Conservation (phyloP, 208 protist genomes). For the Leishmania gerbilli region DNA sequence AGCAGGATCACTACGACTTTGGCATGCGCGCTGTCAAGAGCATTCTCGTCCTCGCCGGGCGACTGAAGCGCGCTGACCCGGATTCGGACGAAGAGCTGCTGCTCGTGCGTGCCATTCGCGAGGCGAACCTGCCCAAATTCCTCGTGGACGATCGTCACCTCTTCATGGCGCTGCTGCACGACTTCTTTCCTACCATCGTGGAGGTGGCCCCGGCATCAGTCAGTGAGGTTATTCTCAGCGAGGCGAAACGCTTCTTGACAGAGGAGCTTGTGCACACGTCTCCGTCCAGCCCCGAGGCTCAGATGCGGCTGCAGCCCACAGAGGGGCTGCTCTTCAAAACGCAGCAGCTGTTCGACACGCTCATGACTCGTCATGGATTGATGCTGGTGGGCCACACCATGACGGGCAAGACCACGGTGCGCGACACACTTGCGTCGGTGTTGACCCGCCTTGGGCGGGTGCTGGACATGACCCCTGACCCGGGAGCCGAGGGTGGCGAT, state of each 20-base stretch:
- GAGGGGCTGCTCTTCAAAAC: conserved; percentile 82
- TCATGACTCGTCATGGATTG: conserved; percentile 89
- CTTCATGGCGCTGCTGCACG: conserved; percentile 89
- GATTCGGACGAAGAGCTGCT: conserved; percentile 92
- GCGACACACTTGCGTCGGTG: conserved; percentile 72
- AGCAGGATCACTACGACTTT: conserved; percentile 96
- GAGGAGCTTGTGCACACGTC: conserved; percentile 29
- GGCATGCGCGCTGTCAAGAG: conserved; percentile 96
- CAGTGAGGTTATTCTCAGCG: conserved; percentile 51
- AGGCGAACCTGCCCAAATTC: conserved; percentile 95
- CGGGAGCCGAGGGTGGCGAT: not conserved
- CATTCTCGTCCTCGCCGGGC: conserved; percentile 94
- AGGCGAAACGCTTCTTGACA: conserved; percentile 52
- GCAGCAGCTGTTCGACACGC: conserved; percentile 94
- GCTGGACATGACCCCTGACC: conserved; percentile 4
- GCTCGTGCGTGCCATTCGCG: conserved; percentile 89
- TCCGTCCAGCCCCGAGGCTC: not conserved
- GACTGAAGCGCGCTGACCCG: conserved; percentile 85
- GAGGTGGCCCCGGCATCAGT: conserved; percentile 44
- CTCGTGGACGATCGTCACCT: conserved; percentile 89
- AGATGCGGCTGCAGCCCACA: conserved; percentile 66
- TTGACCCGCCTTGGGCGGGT: conserved; percentile 55
- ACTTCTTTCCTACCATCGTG: conserved; percentile 86
- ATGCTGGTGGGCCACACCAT: conserved; percentile 96
- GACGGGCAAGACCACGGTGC: conserved; percentile 92